Percentiles rank a stretch among this genome's conserved stretches.
Conservation (phyloP, 2,329 filamentous ascomycete species). For the Microsporum ferrugineum region DNA sequence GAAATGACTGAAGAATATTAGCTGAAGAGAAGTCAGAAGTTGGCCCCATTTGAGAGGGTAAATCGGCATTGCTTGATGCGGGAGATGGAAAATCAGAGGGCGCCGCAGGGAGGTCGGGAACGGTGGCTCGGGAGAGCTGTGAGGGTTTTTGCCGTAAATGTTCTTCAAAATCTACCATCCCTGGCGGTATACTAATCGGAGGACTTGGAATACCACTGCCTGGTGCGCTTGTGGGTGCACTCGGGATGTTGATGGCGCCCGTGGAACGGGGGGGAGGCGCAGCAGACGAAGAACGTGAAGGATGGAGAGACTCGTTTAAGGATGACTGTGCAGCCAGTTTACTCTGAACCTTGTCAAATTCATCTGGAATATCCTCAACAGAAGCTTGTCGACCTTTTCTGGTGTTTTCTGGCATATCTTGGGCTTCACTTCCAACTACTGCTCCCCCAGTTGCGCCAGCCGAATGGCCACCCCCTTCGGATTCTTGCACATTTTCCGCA, state of each 20-base stretch:
- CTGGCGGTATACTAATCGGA: conserved; percentile 7
- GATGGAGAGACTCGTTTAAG: conserved; percentile 41
- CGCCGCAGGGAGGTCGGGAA: conserved; percentile 30
- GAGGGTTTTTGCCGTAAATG: conserved; percentile 19
- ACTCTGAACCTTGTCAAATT: conserved; percentile 39
- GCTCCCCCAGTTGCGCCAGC: conserved; percentile 53
- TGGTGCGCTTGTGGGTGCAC: conserved; percentile 17
- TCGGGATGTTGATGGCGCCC: conserved; percentile 5
- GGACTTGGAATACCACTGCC: conserved; percentile 15
- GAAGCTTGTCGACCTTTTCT: conserved; percentile 38
- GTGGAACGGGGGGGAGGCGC: conserved; percentile 19
- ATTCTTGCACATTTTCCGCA: conserved; percentile 42
- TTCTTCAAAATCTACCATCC: conserved; percentile 14
- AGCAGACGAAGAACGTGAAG: conserved; percentile 35
- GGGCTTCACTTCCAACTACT: neutral
- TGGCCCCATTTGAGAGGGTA: conserved; percentile 12
- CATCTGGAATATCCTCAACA: conserved; percentile 51
- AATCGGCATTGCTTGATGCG: conserved; percentile 9
- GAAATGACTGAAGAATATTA: conserved; percentile 32
- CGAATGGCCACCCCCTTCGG: conserved; percentile 36
- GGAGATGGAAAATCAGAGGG: conserved; percentile 26
- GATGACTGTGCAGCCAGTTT: conserved; percentile 38
- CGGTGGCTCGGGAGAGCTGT: conserved; percentile 18
- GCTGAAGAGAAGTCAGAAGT: conserved; percentile 11
- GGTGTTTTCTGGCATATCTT: neutral